Evolutionary conservation across 1,284 basidiomycete species (phyloP), one percentile per base, ranked within the genome.

Genomic region (Clitocybe nebularis): DNA sequence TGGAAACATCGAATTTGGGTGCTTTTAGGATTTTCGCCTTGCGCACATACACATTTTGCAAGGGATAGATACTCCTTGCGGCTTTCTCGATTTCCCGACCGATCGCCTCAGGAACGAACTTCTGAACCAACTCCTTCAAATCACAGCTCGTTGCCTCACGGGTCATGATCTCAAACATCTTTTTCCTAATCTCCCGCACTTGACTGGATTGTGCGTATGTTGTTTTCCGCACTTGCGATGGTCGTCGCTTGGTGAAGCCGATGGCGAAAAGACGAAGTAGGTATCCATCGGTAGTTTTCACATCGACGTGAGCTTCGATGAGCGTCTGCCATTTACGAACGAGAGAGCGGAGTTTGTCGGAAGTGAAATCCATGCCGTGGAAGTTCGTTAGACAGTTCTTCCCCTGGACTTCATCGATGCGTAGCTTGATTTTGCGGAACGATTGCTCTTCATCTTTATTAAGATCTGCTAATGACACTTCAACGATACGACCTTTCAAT

Each of bases 281-380:
- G 83, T 99, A 99, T 47, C 96, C 96, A 69, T 99, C 96, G 56
- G 94, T 96, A 53, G 96, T 99, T 78, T 93, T 94, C 62, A 99
- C 92, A 66, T 99, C 96, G 67, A 97, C 90, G 69, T 94, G 89
- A 42, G 95, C 95, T 77, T 99, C 95, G 62, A 99, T 94, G 62
- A 99, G 88, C 28, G 93, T 85, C 75, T 99, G 96, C 96, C 96
- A 99, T 77, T 99, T 99, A 69, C 95, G 93, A 59, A 99, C 96
- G 61, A 99, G 93, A 46, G 96, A 99, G 53, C 96, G 93, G 56
- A 99, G 86, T 77, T 99, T 99, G 86, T 99, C 96, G 53, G 93
- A 96, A 53, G 96, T 99, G 77, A 99, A 98, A 77, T 96, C 92
- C 96, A 99, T 99, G 67, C 95, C 96, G 75, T 95, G 89, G 89